phyloP scores from a whole-genome alignment of 345 rosid genomes.

The Eucalyptus cladocalyx region DNA sequence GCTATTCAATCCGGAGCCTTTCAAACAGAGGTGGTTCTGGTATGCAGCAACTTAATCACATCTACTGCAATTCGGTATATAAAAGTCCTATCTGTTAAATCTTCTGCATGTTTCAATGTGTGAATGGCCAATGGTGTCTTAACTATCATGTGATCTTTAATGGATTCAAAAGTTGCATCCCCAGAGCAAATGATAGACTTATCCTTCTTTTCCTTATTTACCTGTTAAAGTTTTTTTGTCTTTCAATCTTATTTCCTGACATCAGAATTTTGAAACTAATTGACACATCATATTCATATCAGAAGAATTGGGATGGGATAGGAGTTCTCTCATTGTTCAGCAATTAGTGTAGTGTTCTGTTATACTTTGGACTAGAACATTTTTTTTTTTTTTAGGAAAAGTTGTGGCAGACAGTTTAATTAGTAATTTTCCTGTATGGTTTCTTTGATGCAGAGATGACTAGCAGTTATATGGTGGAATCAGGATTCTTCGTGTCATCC shows the following conservation, averaged over 20 bases:
- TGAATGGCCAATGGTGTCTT: background rate
- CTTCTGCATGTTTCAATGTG: background rate
- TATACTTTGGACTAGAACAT: background rate
- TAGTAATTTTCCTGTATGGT: background rate
- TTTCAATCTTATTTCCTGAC: background rate
- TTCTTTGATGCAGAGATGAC: slow-evolving; percentile 25
- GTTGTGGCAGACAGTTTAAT: background rate
- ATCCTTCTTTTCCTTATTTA: background rate
- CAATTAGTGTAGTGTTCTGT: background rate
- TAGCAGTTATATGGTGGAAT: slow-evolving; percentile 42
- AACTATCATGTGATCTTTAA: background rate
- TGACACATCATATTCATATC: no score
- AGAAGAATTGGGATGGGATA: no score
- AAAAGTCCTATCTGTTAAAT: background rate
- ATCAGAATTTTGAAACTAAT: background rate
- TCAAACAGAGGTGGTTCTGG: slow-evolving; percentile 64
- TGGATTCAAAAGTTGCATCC: background rate
- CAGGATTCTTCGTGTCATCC: slow-evolving; percentile 77
- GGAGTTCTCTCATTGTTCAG: no score
- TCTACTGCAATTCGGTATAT: background rate
- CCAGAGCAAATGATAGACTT: background rate
- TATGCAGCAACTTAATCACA: slow-evolving; percentile 1
- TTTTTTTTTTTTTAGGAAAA: background rate
- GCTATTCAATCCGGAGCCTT: slow-evolving; percentile 47
- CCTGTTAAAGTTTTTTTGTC: background rate